Evolutionary conservation across 345 rosid species (phyloP).

Genomic region (Lepidium didymum): DNA sequence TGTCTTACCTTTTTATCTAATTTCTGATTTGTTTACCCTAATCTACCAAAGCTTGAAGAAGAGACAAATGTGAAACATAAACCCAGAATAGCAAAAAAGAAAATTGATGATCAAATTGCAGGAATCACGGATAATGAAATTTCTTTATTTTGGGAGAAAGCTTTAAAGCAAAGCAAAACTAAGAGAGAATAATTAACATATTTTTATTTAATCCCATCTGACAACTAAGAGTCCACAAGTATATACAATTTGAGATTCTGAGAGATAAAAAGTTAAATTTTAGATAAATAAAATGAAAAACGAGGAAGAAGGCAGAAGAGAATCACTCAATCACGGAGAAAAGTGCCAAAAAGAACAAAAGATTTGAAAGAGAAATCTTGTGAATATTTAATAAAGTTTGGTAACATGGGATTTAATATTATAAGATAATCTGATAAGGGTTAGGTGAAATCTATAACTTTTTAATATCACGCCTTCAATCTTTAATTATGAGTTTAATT

Average conservation of each 20-base stretch:
- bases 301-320: neutral
- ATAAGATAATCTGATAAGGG: neutral
- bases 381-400: constrained; percentile 3
- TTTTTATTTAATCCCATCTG: neutral
- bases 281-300: neutral
- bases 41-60: neutral
- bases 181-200: neutral
- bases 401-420: neutral
- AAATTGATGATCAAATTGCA: neutral
- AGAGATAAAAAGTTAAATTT: neutral
- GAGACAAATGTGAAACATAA: constrained; percentile 11
- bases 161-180: constrained; percentile 15
- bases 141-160: neutral
- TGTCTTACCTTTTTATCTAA: neutral
- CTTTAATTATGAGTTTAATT: neutral
- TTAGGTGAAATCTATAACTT: neutral
- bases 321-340: constrained; percentile 23
- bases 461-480: constrained; percentile 5
- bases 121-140: constrained; percentile 17
- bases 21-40: neutral
- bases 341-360: neutral
- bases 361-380: neutral
- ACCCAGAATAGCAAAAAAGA: neutral
- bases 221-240: constrained; percentile 12
- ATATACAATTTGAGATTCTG: constrained; percentile 13